Conservation (phyloP, 2,329 filamentous ascomycete genomes). For the Xylariales sp. region DNA sequence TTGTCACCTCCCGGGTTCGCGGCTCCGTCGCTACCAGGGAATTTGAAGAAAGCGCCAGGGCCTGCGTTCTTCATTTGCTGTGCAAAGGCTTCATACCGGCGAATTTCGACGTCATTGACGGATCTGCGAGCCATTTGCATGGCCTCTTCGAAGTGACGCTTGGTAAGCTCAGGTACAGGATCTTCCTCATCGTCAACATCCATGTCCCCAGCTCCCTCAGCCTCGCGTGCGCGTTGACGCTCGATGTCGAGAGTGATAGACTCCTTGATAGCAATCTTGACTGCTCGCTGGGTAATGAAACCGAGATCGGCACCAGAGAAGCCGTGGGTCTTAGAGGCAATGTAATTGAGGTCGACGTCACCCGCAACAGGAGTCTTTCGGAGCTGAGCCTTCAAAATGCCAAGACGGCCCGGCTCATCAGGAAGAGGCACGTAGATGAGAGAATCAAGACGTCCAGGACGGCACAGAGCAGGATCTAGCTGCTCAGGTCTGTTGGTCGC, state of each 20-base stretch:
- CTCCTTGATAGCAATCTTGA: conserved; percentile 99
- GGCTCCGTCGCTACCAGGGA: conserved; percentile 82
- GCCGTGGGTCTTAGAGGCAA: conserved; percentile 96
- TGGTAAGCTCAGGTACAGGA: conserved; percentile 94
- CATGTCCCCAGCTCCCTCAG: conserved; percentile 83
- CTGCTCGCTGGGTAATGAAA: conserved; percentile 97
- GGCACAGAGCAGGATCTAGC: conserved; percentile 96
- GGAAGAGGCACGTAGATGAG: conserved; percentile 98
- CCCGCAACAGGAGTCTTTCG: conserved; percentile 94
- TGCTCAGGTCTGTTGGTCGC: conserved; percentile 99
- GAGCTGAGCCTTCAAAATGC: conserved; percentile 94
- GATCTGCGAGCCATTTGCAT: conserved; percentile 95
- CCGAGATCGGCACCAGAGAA: conserved; percentile 99
- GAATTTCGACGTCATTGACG: conserved; percentile 96
- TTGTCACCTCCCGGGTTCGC: conserved; percentile 70
- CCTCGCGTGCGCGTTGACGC: conserved; percentile 88
- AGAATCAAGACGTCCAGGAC: conserved; percentile 97
- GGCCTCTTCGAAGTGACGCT: conserved; percentile 97
- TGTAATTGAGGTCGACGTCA: conserved; percentile 90
- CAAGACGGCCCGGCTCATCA: conserved; percentile 87
- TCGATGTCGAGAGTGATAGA: conserved; percentile 90
- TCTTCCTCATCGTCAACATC: conserved; percentile 91
- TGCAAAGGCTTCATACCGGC: conserved; percentile 97
- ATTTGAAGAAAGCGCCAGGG: conserved; percentile 97
- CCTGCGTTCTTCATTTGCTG: conserved; percentile 99